Evolutionary conservation across 441 rosid genomes (phyloP).

Genomic region (Pelargonium cotyledonis): DNA sequence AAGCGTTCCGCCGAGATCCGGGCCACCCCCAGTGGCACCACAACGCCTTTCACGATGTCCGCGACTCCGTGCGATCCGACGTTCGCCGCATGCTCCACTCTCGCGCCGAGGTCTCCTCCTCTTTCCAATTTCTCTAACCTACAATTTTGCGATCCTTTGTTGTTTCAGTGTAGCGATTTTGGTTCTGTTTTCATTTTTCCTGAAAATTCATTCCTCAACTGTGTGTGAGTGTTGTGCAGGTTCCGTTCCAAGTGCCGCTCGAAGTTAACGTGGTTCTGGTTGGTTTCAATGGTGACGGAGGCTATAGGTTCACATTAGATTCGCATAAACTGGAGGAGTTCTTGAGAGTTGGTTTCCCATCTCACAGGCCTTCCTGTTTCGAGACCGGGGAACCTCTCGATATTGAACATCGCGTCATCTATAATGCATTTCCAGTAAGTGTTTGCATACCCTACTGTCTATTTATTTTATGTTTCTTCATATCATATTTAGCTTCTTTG

Average conservation of each 20-base stretch:
- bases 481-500: background rate
- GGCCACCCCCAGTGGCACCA: conserved; percentile 98
- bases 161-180: background rate
- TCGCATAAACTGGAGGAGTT: conserved; percentile 74
- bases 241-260: conserved; percentile 92
- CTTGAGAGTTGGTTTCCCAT: conserved; percentile 62
- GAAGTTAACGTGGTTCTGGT: conserved; percentile 85
- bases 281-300: conserved; percentile 85
- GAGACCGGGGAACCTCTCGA: conserved; percentile 90
- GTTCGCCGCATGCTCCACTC: conserved; percentile 91
- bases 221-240: conserved; percentile 35
- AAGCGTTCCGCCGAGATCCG: conserved; percentile 81
- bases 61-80: conserved; percentile 76
- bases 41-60: conserved; percentile 87
- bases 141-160: background rate
- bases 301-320: conserved; percentile 63
- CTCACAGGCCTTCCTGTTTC: conserved; percentile 73
- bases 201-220: no score
- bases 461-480: background rate
- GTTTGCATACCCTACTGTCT: background rate
- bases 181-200: no score
- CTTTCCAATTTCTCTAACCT: background rate
- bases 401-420: conserved; percentile 79
- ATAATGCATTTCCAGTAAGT: conserved; percentile 67
- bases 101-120: conserved; percentile 71